Conservation (phyloP, 2,329 filamentous ascomycete genomes). For the Stagonosporopsis rhizophila region DNA sequence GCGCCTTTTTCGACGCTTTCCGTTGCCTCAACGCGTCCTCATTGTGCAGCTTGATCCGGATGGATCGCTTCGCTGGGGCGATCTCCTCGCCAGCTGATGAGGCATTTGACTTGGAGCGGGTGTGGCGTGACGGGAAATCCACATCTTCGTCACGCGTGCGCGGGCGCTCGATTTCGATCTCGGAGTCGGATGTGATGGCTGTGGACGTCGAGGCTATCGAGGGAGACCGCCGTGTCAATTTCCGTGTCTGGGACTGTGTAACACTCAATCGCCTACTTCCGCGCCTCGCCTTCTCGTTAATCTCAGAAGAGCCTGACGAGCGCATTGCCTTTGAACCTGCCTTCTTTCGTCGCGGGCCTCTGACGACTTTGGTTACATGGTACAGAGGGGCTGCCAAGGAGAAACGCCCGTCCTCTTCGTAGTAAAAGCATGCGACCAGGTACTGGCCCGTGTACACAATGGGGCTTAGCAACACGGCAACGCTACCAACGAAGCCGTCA, state of each 20-base stretch:
- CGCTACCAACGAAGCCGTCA: constrained; percentile 73
- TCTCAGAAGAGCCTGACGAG: constrained; percentile 31
- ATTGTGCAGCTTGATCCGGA: constrained; percentile 87
- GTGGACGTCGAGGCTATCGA: constrained; percentile 64
- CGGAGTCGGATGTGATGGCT: constrained; percentile 70
- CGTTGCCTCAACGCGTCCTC: constrained; percentile 77
- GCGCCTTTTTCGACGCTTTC: constrained; percentile 71
- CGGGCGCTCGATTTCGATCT: constrained; percentile 61
- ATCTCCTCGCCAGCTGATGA: constrained; percentile 66
- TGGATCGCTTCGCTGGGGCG: constrained; percentile 75
- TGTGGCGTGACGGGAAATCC: constrained; percentile 60
- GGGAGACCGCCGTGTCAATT: constrained; percentile 47
- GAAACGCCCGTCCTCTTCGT: constrained; percentile 79
- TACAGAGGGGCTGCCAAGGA: constrained; percentile 77
- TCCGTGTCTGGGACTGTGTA: constrained; percentile 36
- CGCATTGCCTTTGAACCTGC: constrained; percentile 39
- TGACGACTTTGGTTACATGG: constrained; percentile 63
- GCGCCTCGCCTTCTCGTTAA: constrained; percentile 40
- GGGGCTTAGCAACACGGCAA: constrained; percentile 80
- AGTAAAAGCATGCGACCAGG: constrained; percentile 82
- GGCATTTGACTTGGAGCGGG: constrained; percentile 66
- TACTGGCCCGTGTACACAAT: constrained; percentile 82
- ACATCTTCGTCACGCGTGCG: constrained; percentile 39
- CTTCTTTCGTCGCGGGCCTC: constrained; percentile 47
- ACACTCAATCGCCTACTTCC: constrained; percentile 40